phyloP scores from a whole-genome alignment of 257 asterid species.

The Solanum sparsipilum region DNA sequence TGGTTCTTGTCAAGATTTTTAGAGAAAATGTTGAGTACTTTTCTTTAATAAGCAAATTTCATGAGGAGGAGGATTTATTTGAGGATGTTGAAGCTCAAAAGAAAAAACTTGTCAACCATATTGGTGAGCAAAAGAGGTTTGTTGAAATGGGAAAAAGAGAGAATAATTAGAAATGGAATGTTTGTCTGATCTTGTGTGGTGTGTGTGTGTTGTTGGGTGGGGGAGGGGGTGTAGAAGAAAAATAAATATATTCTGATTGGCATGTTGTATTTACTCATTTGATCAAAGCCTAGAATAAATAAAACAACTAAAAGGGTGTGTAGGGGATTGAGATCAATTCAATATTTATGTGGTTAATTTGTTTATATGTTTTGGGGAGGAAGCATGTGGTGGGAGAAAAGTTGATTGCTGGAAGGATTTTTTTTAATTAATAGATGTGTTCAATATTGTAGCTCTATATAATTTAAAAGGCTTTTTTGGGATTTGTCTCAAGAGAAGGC shows the following conservation, averaged over 20 bases:
- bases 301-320: not conserved
- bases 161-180: not conserved
- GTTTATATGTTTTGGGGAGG: not conserved
- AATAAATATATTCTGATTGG: not conserved
- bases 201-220: not conserved
- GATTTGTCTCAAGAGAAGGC: not conserved
- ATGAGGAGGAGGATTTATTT: constrained; percentile 6
- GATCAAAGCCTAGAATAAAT: constrained; percentile 5
- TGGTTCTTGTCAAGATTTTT: constrained; percentile 22
- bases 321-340: not conserved
- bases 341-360: constrained; percentile 5
- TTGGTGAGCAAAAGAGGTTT: constrained; percentile 21
- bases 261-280: not conserved
- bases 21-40: constrained; percentile 34
- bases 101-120: constrained; percentile 2
- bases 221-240: not conserved
- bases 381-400: not conserved
- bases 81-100: constrained; percentile 48
- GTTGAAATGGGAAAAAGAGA: constrained; percentile 24
- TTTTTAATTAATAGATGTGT: not conserved
- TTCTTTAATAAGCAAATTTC: constrained; percentile 11
- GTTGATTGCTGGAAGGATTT: not conserved
- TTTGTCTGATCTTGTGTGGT: not conserved
- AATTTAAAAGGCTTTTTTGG: not conserved
- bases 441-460: not conserved